These are phyloP conservation scores for Sodiomyces alkalinus DNA, from an alignment of 2,329 filamentous ascomycete species.

Conservation along the genomic window DNA sequence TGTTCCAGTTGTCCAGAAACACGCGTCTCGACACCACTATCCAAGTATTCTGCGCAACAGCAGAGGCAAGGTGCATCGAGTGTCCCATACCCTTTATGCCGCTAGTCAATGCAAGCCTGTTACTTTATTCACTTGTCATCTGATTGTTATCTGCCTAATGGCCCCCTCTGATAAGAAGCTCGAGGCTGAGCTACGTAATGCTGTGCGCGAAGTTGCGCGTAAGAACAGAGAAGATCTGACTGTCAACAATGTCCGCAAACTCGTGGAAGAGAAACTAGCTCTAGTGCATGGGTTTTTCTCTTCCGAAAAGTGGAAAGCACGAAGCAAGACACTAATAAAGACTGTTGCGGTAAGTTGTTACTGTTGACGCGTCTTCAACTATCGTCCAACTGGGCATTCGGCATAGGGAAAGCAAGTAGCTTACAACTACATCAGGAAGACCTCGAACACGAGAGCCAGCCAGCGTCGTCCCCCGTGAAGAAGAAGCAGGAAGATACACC, in stretches of 20 bases:
- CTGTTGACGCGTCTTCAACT: not conserved
- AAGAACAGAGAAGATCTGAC: constrained; percentile 30
- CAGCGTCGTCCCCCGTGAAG: constrained; percentile 2
- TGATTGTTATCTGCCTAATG: no score
- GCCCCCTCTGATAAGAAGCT: constrained; percentile 25
- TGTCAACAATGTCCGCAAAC: constrained; percentile 41
- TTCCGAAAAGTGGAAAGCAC: constrained; percentile 36
- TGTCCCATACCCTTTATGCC: no score
- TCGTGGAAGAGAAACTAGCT: constrained; percentile 29
- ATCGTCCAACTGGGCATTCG: not conserved
- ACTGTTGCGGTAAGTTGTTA: constrained; percentile 31
- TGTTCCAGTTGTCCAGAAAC: no score
- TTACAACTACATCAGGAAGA: constrained; percentile 1
- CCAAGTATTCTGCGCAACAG: no score
- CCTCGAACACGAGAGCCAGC: constrained; percentile 7
- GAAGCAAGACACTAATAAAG: constrained; percentile 43
- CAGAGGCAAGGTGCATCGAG: no score
- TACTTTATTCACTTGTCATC: no score
- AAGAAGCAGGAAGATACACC: constrained; percentile 10
- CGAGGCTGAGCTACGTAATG: constrained; percentile 28
- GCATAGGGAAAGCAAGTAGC: not conserved
- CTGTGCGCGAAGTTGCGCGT: constrained; percentile 29
- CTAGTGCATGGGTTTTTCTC: constrained; percentile 37
- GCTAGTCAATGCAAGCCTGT: no score
- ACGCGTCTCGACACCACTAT: no score